These are phyloP conservation scores for Collybia sp. DNA, from an alignment of 768 basidiomycete species.

Conservation along the genomic window DNA sequence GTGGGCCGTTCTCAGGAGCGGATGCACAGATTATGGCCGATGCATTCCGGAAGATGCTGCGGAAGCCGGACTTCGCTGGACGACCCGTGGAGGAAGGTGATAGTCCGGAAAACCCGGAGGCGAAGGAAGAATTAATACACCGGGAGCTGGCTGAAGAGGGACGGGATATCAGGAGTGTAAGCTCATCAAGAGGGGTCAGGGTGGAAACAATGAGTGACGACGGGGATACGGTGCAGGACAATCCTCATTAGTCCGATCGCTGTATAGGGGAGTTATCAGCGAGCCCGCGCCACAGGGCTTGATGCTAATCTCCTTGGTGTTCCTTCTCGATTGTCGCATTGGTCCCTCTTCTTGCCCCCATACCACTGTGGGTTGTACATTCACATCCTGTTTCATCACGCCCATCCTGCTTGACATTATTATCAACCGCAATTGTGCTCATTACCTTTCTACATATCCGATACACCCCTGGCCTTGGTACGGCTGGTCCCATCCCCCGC, in stretches of 20 bases:
- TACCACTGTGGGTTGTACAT: conserved; percentile 14
- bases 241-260: conserved; percentile 22
- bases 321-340: too few species aligned
- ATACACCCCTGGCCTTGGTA: background rate
- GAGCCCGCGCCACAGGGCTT: conserved; percentile 6
- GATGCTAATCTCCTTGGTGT: too few species aligned
- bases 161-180: conserved; percentile 81
- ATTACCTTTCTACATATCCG: conserved; percentile 2
- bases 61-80: conserved; percentile 85
- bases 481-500: too few species aligned
- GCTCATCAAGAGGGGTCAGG: conserved; percentile 72
- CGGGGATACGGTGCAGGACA: conserved; percentile 44
- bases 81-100: conserved; percentile 68
- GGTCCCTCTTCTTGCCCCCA: too few species aligned
- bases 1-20: conserved; percentile 72
- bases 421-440: background rate
- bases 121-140: conserved; percentile 46
- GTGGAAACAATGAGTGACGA: conserved; percentile 67
- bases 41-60: conserved; percentile 83
- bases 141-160: conserved; percentile 86
- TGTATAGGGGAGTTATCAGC: background rate
- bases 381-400: conserved; percentile 14
- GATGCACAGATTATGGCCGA: conserved; percentile 93
- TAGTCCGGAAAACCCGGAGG: conserved; percentile 42
- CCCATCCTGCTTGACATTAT: conserved; percentile 5